A percentile compares a stretch with the other conserved stretches of the same genome.
Evolutionary conservation across 2,329 filamentous ascomycete genomes (phyloP).

Genomic region (Drechslera avenae): DNA sequence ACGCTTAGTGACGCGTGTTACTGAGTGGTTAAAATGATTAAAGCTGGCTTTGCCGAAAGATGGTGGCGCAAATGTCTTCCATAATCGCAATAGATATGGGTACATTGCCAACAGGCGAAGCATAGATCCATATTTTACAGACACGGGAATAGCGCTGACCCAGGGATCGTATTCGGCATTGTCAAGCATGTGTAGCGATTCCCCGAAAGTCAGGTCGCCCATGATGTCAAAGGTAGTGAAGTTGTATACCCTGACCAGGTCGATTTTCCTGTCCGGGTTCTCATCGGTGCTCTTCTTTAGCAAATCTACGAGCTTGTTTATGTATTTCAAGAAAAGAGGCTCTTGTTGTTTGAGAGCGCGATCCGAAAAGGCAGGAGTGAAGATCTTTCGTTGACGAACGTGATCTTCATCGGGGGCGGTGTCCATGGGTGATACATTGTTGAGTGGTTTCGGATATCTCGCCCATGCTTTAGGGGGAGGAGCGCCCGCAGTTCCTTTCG

Average conservation of each 20-base stretch:
- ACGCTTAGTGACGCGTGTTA: constrained; percentile 35
- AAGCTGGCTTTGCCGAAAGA: constrained; percentile 17
- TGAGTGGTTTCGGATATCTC: constrained; percentile 26
- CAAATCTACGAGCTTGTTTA: constrained; percentile 48
- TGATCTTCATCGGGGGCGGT: constrained; percentile 45
- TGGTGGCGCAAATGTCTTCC: constrained; percentile 9
- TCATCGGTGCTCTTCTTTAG: constrained; percentile 40
- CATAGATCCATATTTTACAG: constrained; percentile 18
- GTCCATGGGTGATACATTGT: constrained; percentile 39
- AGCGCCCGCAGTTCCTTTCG: constrained; percentile 23
- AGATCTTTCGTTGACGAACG: constrained; percentile 46
- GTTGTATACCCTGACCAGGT: constrained; percentile 43
- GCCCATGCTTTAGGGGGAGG: constrained; percentile 33
- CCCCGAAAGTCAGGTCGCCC: constrained; percentile 42
- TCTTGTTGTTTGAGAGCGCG: constrained; percentile 50
- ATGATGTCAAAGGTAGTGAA: constrained; percentile 44
- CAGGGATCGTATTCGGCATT: constrained; percentile 31
- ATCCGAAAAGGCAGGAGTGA: constrained; percentile 51
- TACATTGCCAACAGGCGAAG: constrained; percentile 19
- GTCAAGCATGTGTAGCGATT: constrained; percentile 38
- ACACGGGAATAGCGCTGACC: constrained; percentile 31
- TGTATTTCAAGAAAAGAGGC: constrained; percentile 49
- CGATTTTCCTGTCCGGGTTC: constrained; percentile 37
- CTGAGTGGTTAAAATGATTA: constrained; percentile 29
- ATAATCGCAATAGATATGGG: constrained; percentile 9